Conservation (phyloP, 225 moss, liverwort and hornwort genomes). For the Antitrichia curtipendula region DNA sequence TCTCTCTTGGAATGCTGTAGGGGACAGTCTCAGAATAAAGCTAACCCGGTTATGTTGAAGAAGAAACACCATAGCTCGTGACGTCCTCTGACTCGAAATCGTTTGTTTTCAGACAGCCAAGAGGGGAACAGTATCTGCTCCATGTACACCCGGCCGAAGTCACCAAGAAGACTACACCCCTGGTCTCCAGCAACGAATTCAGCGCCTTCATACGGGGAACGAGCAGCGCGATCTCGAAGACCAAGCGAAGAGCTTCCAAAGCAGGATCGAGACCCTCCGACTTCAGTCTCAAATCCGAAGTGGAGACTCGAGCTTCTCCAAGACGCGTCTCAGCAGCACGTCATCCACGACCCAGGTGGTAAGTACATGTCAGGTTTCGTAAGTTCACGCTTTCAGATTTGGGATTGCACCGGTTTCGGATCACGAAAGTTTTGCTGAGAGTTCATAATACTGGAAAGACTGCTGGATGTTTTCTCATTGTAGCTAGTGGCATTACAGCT, state of each 20-base stretch:
- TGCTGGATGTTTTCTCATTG: neutral
- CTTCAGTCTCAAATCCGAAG: slow-evolving; percentile 24
- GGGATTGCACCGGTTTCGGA: neutral
- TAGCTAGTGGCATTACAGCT: neutral
- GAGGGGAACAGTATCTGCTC: slow-evolving; percentile 39
- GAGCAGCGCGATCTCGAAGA: slow-evolving; percentile 32
- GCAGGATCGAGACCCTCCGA: slow-evolving; percentile 31
- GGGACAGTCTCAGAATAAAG: neutral
- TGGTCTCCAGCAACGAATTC: slow-evolving; percentile 26
- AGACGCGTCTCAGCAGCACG: slow-evolving; percentile 20
- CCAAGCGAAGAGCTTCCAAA: slow-evolving; percentile 29
- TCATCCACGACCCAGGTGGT: slow-evolving; percentile 33
- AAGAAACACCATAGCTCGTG: neutral
- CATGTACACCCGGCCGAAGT: slow-evolving; percentile 32
- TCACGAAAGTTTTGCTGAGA: neutral
- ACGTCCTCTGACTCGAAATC: neutral
- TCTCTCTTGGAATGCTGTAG: neutral
- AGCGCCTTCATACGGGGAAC: slow-evolving; percentile 16
- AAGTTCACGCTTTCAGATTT: neutral
- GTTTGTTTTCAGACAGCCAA: slow-evolving; percentile 19
- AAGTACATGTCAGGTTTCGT: neutral
- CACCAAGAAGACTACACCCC: neutral
- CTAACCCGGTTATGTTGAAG: too few species aligned
- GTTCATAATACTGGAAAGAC: neutral
- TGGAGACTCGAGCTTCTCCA: neutral